phyloP scores from a whole-genome alignment of 2,329 filamentous ascomycete genomes.

The Alternaria sp. region DNA sequence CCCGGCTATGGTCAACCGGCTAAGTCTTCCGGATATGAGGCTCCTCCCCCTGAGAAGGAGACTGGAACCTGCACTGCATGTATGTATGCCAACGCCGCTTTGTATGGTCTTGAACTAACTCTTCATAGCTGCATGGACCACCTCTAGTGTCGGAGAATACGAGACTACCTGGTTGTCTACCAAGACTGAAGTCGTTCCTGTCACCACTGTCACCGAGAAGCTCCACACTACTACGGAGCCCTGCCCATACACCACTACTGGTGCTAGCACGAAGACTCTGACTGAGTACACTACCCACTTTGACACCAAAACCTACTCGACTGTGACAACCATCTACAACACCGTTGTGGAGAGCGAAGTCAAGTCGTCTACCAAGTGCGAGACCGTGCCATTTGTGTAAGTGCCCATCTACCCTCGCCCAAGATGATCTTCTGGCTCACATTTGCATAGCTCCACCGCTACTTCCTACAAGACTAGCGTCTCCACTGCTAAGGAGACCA shows the following conservation, averaged over 20 bases:
- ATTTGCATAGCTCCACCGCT: slow-evolving; percentile 20
- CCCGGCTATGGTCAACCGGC: slow-evolving; percentile 16
- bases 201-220: slow-evolving; percentile 23
- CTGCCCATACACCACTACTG: slow-evolving; percentile 24
- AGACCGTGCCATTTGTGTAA: slow-evolving; percentile 30
- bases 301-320: slow-evolving; percentile 22
- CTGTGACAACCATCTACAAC: slow-evolving; percentile 27
- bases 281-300: slow-evolving; percentile 12
- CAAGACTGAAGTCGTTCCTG: slow-evolving; percentile 26
- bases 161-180: slow-evolving; percentile 27
- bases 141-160: slow-evolving; percentile 14
- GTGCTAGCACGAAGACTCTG: slow-evolving; percentile 19
- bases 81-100: not conserved
- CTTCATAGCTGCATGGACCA: slow-evolving; percentile 24
- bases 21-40: not conserved
- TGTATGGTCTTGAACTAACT: not conserved
- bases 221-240: slow-evolving; percentile 17
- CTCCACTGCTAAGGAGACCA: slow-evolving; percentile 22
- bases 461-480: slow-evolving; percentile 30
- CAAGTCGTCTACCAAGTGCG: slow-evolving; percentile 20
- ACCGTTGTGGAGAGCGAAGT: slow-evolving; percentile 22
- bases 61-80: slow-evolving; percentile 30
- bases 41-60: slow-evolving; percentile 10
- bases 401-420: not conserved
- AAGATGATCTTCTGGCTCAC: not conserved